Evolutionary conservation across 306 rosid genomes (phyloP).

Genomic region (Cajanus cajan): DNA sequence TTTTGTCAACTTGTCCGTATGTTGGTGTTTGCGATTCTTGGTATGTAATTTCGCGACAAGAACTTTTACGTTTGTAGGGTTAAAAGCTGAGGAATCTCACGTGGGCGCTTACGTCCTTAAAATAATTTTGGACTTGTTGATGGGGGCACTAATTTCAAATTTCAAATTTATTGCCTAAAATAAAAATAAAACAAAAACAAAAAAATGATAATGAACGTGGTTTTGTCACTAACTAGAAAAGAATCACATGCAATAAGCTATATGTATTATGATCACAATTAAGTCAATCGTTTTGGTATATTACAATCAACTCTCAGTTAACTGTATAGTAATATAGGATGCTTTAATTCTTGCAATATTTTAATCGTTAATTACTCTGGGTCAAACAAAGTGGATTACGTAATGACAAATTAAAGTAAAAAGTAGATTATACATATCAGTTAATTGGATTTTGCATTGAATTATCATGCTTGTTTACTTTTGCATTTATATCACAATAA

Average conservation of each 20-base stretch:
- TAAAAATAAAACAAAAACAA: not conserved
- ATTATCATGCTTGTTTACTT: conserved; percentile 15
- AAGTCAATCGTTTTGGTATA: not conserved
- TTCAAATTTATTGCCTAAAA: not conserved
- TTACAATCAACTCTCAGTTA: not conserved
- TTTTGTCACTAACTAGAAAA: not conserved
- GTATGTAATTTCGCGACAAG: conserved; percentile 24
- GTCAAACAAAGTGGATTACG: conserved; percentile 26
- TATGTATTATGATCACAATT: too few species aligned
- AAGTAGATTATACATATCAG: not conserved
- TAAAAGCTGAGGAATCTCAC: conserved; percentile 25
- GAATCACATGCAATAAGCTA: not conserved
- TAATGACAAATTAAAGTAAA: conserved; percentile 33
- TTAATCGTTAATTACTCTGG: not conserved
- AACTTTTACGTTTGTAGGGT: conserved; percentile 11
- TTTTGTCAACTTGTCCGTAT: conserved; percentile 13
- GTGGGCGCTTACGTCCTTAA: conserved; percentile 10
- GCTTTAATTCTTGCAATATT: not conserved
- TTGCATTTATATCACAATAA: conserved; percentile 7
- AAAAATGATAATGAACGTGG: not conserved
- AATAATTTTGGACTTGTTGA: not conserved
- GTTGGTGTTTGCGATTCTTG: conserved; percentile 23
- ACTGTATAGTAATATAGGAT: not conserved
- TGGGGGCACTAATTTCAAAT: not conserved
- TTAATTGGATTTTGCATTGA: conserved; percentile 18